Evolutionary conservation across 352 stramenopile species (phyloP), one percentile per base, ranked within the genome.

Genomic region (Globisporangium polare): DNA sequence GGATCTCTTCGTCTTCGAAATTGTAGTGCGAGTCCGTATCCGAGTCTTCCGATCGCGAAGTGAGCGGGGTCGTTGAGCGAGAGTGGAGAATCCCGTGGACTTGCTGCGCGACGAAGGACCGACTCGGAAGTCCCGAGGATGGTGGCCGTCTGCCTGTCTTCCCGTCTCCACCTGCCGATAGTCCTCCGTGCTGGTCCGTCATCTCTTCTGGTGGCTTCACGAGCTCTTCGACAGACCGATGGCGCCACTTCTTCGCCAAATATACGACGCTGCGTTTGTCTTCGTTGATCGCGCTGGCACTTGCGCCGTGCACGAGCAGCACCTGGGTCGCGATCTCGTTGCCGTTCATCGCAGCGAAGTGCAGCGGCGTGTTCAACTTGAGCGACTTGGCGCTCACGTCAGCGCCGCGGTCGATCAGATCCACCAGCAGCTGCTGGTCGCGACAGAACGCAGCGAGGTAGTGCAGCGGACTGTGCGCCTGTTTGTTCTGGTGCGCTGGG

Each of bases 341-440:
- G 35, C 80, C 78, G 53, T 86, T 89, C 78, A 90, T 89, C 2
- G 83, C 83, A 22, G 83, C 83, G 53, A 92, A 90, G 45, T 90
- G 80, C 61, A 90, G 67, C 15, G 83, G 80, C 0, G 80, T 88
- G 62, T 92, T 89, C 43, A 89, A 72, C 47, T 89, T 90, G 41
- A 87, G 77, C 2, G 78, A 83, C 58, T 89, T 88, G 35, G 75
- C 75, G 33, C 83, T 90, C 42, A 90, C 79, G 53, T 89, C 77
- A 2, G 72, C 80, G 24, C 78, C 80, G 4, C 72, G 68, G 2
- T 57, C 27, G 35, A 92, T 76, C 13, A 90, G 41, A 45, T 86
- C 70, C 1, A 68, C 50, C 6, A 92, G 54, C 9, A 89, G 62
- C 18, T 74, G 50, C 2, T 70, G 68, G 35, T 89, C 75, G 27